Conservation (phyloP, 2,329 filamentous ascomycete species). For the Metarhizium album region DNA sequence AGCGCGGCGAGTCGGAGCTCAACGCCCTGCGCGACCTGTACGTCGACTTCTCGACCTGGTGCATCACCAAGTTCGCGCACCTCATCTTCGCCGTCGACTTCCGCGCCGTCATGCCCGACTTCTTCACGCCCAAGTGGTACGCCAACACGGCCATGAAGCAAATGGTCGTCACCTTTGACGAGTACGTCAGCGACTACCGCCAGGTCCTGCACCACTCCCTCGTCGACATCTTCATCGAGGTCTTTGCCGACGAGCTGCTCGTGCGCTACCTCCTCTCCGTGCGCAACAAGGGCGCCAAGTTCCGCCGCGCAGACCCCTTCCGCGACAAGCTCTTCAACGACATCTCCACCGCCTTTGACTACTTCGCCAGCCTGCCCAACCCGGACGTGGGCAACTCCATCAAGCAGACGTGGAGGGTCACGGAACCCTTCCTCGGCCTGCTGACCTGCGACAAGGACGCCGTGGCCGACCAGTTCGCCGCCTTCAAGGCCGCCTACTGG, state of each 20-base stretch:
- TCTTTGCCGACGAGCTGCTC: slow-evolving; percentile 84
- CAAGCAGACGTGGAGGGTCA: slow-evolving; percentile 86
- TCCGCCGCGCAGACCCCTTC: slow-evolving; percentile 77
- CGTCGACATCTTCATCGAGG: slow-evolving; percentile 84
- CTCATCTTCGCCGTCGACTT: slow-evolving; percentile 91
- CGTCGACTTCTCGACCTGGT: slow-evolving; percentile 89
- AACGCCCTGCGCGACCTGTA: slow-evolving; percentile 76
- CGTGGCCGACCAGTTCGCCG: slow-evolving; percentile 67
- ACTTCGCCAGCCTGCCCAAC: slow-evolving; percentile 65
- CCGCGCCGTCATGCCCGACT: slow-evolving; percentile 66
- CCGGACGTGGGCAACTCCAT: slow-evolving; percentile 61
- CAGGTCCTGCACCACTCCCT: slow-evolving; percentile 76
- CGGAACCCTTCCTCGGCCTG: slow-evolving; percentile 71
- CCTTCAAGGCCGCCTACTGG: slow-evolving; percentile 82
- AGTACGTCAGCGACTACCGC: slow-evolving; percentile 84
- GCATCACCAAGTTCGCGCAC: slow-evolving; percentile 74
- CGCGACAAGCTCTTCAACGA: slow-evolving; percentile 92
- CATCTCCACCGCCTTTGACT: slow-evolving; percentile 79
- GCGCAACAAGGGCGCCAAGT: slow-evolving; percentile 82
- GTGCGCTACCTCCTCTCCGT: slow-evolving; percentile 74
- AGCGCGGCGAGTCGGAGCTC: slow-evolving; percentile 62
- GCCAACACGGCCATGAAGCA: slow-evolving; percentile 76
- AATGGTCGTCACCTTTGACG: slow-evolving; percentile 89
- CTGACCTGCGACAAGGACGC: slow-evolving; percentile 65
- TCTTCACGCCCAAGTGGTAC: slow-evolving; percentile 92